phyloP scores from a whole-genome alignment of 805 yeast genomes.

The Candida taoyuanica region DNA sequence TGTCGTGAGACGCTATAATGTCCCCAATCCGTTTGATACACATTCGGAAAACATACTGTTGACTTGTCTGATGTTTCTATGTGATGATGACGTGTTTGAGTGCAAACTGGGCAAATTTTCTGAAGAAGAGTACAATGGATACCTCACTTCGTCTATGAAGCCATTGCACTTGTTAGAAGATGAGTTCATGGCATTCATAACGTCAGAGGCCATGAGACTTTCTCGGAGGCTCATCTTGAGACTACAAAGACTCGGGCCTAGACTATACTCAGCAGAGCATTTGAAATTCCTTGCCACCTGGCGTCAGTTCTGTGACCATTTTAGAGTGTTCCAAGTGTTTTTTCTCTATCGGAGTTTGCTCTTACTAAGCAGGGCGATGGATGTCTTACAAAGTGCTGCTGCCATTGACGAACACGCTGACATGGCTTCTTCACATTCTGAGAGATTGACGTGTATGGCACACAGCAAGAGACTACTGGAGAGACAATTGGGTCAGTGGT shows the following conservation, averaged over 20 bases:
- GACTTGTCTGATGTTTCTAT: no score
- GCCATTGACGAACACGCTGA: constrained; percentile 8
- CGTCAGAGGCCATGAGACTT: not conserved
- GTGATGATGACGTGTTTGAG: not conserved
- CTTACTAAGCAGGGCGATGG: constrained; percentile 7
- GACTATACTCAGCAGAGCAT: not conserved
- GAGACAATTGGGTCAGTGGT: constrained; percentile 9
- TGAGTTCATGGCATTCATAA: constrained; percentile 1
- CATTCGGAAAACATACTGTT: no score
- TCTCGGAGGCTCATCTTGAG: not conserved
- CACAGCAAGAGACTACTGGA: constrained; percentile 1
- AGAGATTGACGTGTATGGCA: not conserved
- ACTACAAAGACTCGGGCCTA: not conserved
- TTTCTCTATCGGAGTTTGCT: constrained; percentile 5
- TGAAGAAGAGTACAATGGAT: constrained; percentile 4
- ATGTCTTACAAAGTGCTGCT: constrained; percentile 6
- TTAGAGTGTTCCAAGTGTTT: constrained; percentile 4
- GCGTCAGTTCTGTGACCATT: constrained; percentile 7
- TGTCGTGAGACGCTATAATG: no score
- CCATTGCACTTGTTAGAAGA: constrained; percentile 4
- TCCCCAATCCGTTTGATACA: no score
- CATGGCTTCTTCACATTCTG: constrained; percentile 1
- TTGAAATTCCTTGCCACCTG: constrained; percentile 2
- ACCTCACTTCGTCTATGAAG: constrained; percentile 1
- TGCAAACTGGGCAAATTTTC: constrained; percentile 1